Evolutionary conservation across 371 early-diverging fungal genomes (phyloP), one percentile per base, ranked within the genome.

Genomic region (Mucor velutinosus): DNA sequence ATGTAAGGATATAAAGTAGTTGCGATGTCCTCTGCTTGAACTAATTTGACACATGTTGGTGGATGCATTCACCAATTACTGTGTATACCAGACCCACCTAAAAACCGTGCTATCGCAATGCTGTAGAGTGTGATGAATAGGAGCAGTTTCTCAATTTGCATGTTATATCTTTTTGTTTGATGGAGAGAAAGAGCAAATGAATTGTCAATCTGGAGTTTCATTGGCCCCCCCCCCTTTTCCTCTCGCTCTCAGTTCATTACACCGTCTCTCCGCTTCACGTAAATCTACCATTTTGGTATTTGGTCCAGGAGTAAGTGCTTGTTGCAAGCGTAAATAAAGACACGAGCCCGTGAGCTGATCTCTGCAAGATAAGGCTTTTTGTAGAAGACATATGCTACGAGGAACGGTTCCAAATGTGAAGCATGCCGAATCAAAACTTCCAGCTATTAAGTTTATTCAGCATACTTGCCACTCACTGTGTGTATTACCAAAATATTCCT

Each of bases 1-100:
- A 86, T 73, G 60, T 73, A 72, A 23, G 86, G 86, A 64, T 86
- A 81, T 25, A 81, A 21, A 25, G 73, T 79, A 1, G 79, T 72
- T n/a, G 79, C 77, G 49, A 82, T 77, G 64, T 81, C 82, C 55
- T 78, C 75, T 61, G 77, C 73, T 32, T 53, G 53, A 14, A 60
- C 72, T 71, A 14, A 11, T 37, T 3, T 33, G 21, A 11, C 11
- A 45, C n/a, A 21, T 19, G 4, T 19, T 61, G 8, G 10, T 43
- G 0, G 19, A 4, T 19, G 19, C 27, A 29, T 30, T 19, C n/a
- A 29, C n/a, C 12, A 5, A n/a, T 8, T 8, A 3, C 23, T 51
- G 23, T 23, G 11, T 3, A 11, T 33, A 19, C 6, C 4, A 17
- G 6, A 23, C 12, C 21, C 32, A 61, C 62, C 62, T 30, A 49